These are phyloP conservation scores for Phytophthora multivora DNA, from an alignment of 352 stramenopile species.

Conservation along the genomic window DNA sequence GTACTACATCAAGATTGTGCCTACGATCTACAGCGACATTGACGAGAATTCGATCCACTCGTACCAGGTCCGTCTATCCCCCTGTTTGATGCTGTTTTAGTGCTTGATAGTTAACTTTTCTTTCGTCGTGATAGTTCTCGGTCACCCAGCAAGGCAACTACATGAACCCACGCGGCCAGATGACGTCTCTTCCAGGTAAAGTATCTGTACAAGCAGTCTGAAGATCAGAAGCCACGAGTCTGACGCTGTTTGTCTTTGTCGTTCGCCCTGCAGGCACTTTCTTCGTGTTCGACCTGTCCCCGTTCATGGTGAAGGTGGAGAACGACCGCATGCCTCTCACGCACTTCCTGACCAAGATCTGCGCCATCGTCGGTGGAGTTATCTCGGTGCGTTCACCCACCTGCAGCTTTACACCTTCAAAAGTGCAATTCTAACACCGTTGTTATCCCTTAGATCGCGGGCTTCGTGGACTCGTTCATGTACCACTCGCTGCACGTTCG, in stretches of 20 bases:
- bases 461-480: conserved; percentile 88
- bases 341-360: conserved; percentile 88
- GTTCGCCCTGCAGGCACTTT: conserved; percentile 55
- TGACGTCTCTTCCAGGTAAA: conserved; percentile 71
- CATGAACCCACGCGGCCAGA: conserved; percentile 64
- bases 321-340: conserved; percentile 81
- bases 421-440: background rate
- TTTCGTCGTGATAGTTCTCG: conserved; percentile 54
- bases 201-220: background rate
- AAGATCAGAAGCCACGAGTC: background rate
- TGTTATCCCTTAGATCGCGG: conserved; percentile 61
- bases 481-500: conserved; percentile 83
- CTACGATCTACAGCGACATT: conserved; percentile 85
- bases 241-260: conserved; percentile 6
- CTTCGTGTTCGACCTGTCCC: conserved; percentile 87
- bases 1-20: conserved; percentile 91
- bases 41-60: conserved; percentile 60
- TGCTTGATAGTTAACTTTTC: conserved; percentile 7
- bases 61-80: conserved; percentile 57
- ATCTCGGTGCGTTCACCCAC: conserved; percentile 65
- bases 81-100: background rate
- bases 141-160: conserved; percentile 86
- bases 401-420: background rate
- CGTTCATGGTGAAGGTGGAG: conserved; percentile 88
- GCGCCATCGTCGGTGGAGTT: conserved; percentile 81